phyloP scores from a whole-genome alignment of 768 basidiomycete species.

The Suillus bovinus region DNA sequence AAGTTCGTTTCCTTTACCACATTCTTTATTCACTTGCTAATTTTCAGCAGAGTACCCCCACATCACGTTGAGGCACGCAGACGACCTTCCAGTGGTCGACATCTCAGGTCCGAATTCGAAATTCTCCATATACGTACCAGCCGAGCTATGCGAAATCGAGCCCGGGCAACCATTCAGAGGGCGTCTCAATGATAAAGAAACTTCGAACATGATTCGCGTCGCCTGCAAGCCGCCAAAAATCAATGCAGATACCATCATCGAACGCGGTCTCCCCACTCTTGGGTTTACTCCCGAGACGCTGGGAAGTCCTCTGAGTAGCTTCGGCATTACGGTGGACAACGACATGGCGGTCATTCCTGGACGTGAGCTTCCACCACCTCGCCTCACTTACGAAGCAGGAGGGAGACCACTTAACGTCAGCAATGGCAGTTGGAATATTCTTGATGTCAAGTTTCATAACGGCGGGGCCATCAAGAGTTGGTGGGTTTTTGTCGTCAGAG shows the following conservation, averaged over 20 bases:
- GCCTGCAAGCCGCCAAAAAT: slow-evolving; percentile 64
- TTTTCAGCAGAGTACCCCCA: slow-evolving; percentile 50
- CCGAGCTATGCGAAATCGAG: slow-evolving; percentile 69
- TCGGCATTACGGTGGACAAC: slow-evolving; percentile 54
- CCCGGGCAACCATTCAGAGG: slow-evolving; percentile 60
- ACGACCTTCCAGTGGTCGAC: slow-evolving; percentile 56
- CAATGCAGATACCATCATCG: slow-evolving; percentile 59
- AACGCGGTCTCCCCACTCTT: slow-evolving; percentile 56
- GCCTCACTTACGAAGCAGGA: slow-evolving; percentile 53
- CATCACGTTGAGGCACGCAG: slow-evolving; percentile 46
- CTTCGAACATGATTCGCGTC: slow-evolving; percentile 63
- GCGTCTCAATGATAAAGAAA: slow-evolving; percentile 59
- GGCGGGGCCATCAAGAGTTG: slow-evolving; percentile 55
- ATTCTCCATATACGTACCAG: slow-evolving; percentile 50
- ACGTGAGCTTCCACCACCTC: slow-evolving; percentile 62
- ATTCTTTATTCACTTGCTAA: slow-evolving; percentile 16
- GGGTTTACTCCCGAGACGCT: slow-evolving; percentile 45
- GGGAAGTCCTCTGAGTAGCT: slow-evolving; percentile 44
- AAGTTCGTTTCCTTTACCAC: too few relatives aligned
- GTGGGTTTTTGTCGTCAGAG: slow-evolving; percentile 64
- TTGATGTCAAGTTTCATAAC: slow-evolving; percentile 65
- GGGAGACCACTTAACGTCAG: slow-evolving; percentile 37
- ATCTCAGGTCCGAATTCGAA: slow-evolving; percentile 39
- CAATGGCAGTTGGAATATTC: slow-evolving; percentile 78
- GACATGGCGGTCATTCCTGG: slow-evolving; percentile 67